Evolutionary conservation across 2,329 filamentous ascomycete species (phyloP).

Genomic region (Aspergillus persii): DNA sequence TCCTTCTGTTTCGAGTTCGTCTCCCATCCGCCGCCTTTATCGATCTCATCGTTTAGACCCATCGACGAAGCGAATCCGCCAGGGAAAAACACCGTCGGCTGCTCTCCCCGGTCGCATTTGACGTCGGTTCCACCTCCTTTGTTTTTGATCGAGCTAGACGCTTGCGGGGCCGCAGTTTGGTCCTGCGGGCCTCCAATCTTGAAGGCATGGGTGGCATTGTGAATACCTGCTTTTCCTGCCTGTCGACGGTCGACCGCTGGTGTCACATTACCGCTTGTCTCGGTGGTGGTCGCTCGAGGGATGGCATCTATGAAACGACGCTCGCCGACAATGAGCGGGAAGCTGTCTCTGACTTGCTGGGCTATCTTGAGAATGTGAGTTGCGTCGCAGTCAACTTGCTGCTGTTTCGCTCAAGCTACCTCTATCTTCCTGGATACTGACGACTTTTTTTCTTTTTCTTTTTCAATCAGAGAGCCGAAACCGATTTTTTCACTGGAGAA

Average conservation of each 20-base stretch:
- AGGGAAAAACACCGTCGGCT: not conserved
- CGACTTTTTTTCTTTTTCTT: slow-evolving; percentile 8
- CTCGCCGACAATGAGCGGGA: slow-evolving; percentile 95
- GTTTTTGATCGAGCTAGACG: slow-evolving; percentile 12
- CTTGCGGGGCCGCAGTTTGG: slow-evolving; percentile 27
- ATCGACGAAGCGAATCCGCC: slow-evolving; percentile 1
- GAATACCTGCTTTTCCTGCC: slow-evolving; percentile 41
- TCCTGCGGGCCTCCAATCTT: slow-evolving; percentile 27
- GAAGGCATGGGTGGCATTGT: slow-evolving; percentile 40
- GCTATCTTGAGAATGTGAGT: slow-evolving; percentile 93
- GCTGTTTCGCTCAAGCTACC: slow-evolving; percentile 2
- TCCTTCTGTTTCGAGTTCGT: not conserved
- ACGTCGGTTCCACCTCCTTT: slow-evolving; percentile 11
- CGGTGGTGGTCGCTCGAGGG: slow-evolving; percentile 67
- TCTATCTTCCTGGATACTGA: slow-evolving; percentile 16
- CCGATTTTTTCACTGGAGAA: slow-evolving; percentile 96
- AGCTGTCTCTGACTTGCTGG: slow-evolving; percentile 89
- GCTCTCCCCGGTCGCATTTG: slow-evolving; percentile 10
- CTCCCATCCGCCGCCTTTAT: not conserved
- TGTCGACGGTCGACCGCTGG: slow-evolving; percentile 43
- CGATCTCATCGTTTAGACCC: not conserved
- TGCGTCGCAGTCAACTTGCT: slow-evolving; percentile 29
- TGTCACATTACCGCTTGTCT: slow-evolving; percentile 45
- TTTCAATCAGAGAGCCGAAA: slow-evolving; percentile 74
- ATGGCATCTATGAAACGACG: slow-evolving; percentile 80